Conservation (phyloP, 2,329 filamentous ascomycete genomes). For the Penicillium psychrosexuale region DNA sequence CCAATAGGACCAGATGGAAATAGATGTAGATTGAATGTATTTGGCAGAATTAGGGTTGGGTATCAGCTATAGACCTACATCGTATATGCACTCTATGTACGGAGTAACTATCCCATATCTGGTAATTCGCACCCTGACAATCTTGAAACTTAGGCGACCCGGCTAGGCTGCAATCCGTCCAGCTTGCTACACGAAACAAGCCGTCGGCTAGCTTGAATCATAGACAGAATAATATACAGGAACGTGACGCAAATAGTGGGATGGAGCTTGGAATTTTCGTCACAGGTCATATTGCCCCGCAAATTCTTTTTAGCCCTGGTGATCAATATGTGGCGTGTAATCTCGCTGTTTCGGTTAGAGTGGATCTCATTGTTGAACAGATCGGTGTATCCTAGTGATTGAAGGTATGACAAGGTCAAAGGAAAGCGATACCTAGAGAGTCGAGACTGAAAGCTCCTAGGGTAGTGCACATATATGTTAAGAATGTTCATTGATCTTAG, state of each 20-base stretch:
- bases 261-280: neutral
- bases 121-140: neutral
- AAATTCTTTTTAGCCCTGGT: neutral
- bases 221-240: neutral
- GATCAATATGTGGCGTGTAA: slow-evolving; percentile 2
- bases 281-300: slow-evolving; percentile 4
- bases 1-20: neutral
- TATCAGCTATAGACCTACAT: neutral
- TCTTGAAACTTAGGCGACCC: neutral
- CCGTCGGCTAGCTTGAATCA: neutral
- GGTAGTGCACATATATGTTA: neutral
- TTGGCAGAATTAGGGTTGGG: too few relatives aligned
- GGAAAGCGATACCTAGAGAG: neutral
- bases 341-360: slow-evolving; percentile 1
- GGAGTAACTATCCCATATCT: neutral
- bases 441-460: too few relatives aligned
- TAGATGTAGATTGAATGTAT: neutral
- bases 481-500: neutral
- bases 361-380: slow-evolving; percentile 5
- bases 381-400: neutral
- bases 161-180: neutral
- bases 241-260: neutral
- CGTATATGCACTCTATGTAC: neutral
- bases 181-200: neutral
- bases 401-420: neutral